Conservation (phyloP, 2,329 filamentous ascomycete genomes). For the Colletotrichum trifolii region DNA sequence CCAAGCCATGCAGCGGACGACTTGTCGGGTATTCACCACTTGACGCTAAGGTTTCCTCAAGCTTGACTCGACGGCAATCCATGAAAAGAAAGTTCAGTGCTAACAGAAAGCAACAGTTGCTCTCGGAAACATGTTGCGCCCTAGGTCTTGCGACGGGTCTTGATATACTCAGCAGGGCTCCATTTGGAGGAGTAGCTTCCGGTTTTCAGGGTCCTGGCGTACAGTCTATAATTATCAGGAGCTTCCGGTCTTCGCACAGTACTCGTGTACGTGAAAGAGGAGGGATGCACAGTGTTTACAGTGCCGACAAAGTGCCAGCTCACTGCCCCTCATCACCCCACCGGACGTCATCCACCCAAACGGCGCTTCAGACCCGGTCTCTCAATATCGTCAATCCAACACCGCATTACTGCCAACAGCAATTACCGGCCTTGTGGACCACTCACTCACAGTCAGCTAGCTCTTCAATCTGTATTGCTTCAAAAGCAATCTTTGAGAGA, state of each 20-base stretch:
- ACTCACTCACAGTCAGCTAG: not conserved
- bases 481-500: too few relatives aligned
- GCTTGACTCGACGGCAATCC: too few relatives aligned
- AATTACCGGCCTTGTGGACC: not conserved
- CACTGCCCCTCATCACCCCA: conserved; percentile 35
- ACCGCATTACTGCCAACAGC: not conserved
- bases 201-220: not conserved
- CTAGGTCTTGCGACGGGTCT: too few relatives aligned
- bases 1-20: too few relatives aligned
- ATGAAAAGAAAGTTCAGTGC: too few relatives aligned
- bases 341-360: conserved; percentile 33
- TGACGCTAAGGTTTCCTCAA: too few relatives aligned
- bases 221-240: not conserved
- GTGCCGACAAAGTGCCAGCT: not conserved
- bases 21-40: too few relatives aligned
- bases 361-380: conserved; percentile 25
- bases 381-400: conserved; percentile 5
- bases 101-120: too few relatives aligned
- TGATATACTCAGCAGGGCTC: too few relatives aligned
- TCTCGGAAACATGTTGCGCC: too few relatives aligned
- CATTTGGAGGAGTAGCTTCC: too few relatives aligned
- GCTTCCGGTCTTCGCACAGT: not conserved
- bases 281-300: not conserved
- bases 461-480: not conserved
- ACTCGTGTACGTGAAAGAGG: not conserved